phyloP scores from a whole-genome alignment of 495 filamentous ascomycete species.

The Ramalina intermedia region DNA sequence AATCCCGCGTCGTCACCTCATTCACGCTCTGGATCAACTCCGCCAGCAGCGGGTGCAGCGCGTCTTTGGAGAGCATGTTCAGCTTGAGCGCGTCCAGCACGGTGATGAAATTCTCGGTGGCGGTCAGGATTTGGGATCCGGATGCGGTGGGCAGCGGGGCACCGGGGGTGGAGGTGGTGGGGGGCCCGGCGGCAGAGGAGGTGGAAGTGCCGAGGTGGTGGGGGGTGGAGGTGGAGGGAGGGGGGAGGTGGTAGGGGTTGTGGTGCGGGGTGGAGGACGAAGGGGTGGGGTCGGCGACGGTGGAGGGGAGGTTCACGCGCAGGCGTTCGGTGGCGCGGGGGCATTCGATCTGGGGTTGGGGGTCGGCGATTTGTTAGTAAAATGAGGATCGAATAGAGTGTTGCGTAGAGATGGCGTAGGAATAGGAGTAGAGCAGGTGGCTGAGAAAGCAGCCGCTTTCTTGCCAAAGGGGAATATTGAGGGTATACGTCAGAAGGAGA shows the following conservation, averaged over 20 bases:
- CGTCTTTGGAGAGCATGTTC: constrained; percentile 83
- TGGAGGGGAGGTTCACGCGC: constrained; percentile 69
- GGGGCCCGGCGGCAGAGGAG: constrained; percentile 44
- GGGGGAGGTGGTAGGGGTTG: constrained; percentile 46
- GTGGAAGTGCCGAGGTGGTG: constrained; percentile 79
- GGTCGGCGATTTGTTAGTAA: too few species aligned
- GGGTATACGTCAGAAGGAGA: background rate
- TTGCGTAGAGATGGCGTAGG: too few species aligned
- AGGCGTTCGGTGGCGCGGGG: constrained; percentile 87
- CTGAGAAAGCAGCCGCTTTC: background rate
- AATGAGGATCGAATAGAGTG: too few species aligned
- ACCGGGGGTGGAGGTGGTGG: constrained; percentile 26
- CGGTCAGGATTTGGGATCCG: constrained; percentile 63
- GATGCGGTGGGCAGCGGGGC: constrained; percentile 31
- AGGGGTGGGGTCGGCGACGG: constrained; percentile 38
- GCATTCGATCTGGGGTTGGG: constrained; percentile 59
- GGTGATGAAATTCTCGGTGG: constrained; percentile 96
- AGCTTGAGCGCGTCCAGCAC: constrained; percentile 88
- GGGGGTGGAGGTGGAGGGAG: constrained; percentile 82
- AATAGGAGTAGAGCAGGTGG: too few species aligned
- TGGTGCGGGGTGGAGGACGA: constrained; percentile 27
- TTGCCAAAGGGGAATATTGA: too few species aligned
- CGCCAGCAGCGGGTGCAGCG: constrained; percentile 80
- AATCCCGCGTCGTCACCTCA: constrained; percentile 84
- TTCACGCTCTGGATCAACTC: constrained; percentile 95